A percentile compares a stretch with the other conserved stretches of the same genome.
Evolutionary conservation across 768 basidiomycete species (phyloP).

Genomic region (Termitomyces sp.): DNA sequence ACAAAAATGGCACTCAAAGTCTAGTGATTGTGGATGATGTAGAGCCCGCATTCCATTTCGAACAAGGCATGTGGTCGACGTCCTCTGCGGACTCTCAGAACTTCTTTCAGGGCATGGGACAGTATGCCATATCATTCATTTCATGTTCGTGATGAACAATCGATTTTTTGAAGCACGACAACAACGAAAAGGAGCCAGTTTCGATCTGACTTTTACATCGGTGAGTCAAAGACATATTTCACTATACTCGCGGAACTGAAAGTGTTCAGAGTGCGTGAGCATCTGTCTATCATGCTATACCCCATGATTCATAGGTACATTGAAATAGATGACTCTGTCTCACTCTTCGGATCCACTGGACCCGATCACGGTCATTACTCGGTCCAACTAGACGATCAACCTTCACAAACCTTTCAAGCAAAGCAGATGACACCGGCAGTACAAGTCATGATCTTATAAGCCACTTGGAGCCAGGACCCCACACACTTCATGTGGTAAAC

Average conservation of each 20-base stretch:
- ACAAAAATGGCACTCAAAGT: not conserved
- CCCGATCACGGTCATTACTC: slow-evolving; percentile 5
- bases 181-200: not conserved
- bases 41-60: not conserved
- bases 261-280: not conserved
- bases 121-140: not conserved
- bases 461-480: not conserved
- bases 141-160: not conserved
- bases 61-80: slow-evolving; percentile 1
- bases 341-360: not conserved
- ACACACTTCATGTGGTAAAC: slow-evolving; percentile 3
- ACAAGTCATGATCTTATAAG: not conserved
- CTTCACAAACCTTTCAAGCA: not conserved
- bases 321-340: not conserved
- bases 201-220: not conserved
- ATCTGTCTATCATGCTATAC: not conserved
- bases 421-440: not conserved
- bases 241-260: not conserved
- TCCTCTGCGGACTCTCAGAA: not conserved
- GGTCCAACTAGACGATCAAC: slow-evolving; percentile 6
- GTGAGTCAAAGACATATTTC: not conserved
- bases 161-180: not conserved
- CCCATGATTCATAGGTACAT: not conserved
- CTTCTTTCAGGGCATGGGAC: slow-evolving; percentile 1
- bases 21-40: not conserved